Percentiles rank a stretch among this genome's conserved stretches.
phyloP scores from a whole-genome alignment of 805 yeast species.

The Spathaspora hagerdaliae region DNA sequence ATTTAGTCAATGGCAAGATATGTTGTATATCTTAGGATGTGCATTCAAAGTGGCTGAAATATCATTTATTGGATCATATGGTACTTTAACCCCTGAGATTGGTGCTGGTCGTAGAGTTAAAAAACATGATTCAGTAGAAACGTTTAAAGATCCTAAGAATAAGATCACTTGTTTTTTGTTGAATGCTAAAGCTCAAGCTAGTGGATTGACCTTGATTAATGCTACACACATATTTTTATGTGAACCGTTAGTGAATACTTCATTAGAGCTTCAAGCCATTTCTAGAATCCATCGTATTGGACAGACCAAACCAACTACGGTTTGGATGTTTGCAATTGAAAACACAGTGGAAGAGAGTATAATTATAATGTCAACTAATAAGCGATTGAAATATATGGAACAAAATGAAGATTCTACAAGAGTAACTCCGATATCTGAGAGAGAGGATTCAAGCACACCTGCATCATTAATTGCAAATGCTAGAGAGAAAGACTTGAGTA shows the following conservation, averaged over 20 bases:
- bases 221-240: slow-evolving; percentile 90
- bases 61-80: slow-evolving; percentile 51
- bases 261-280: slow-evolving; percentile 87
- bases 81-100: slow-evolving; percentile 28
- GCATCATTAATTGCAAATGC: slow-evolving; percentile 11
- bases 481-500: slow-evolving; percentile 30
- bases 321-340: slow-evolving; percentile 86
- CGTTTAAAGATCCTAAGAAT: slow-evolving; percentile 54
- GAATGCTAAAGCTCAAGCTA: slow-evolving; percentile 82
- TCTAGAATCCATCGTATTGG: slow-evolving; percentile 93
- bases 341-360: slow-evolving; percentile 89
- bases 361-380: slow-evolving; percentile 60
- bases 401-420: not conserved
- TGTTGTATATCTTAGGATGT: slow-evolving; percentile 59
- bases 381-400: slow-evolving; percentile 44
- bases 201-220: slow-evolving; percentile 86
- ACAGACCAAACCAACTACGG: slow-evolving; percentile 73
- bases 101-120: slow-evolving; percentile 25
- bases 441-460: not conserved
- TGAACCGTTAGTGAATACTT: slow-evolving; percentile 87
- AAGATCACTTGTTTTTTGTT: slow-evolving; percentile 77
- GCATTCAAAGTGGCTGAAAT: slow-evolving; percentile 63
- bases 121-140: slow-evolving; percentile 43
- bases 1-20: slow-evolving; percentile 85
- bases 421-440: not conserved